Base-by-base conservation (phyloP, 2,329 filamentous ascomycete genomes). In the Pseudogymnoascus pannorum region DNA sequence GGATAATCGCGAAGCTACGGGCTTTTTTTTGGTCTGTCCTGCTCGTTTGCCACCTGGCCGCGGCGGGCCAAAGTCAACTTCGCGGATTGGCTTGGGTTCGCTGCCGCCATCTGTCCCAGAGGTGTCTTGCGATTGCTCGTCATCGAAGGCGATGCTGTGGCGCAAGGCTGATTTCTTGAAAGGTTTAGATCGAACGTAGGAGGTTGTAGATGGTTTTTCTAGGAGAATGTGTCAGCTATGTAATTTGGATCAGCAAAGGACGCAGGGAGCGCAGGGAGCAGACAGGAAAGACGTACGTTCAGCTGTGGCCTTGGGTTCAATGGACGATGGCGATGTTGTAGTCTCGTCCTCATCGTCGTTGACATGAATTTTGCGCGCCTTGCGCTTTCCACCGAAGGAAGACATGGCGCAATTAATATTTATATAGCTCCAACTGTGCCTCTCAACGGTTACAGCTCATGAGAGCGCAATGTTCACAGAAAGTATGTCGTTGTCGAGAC, bases 351-450 rank as follows among this genome's bases (percentile, higher is more conserved):
- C 85, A 11, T 87, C 84, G 48, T 91, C 88, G 42, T 84, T 79
- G 0, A 84, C 78, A 54, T 85, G 87, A 67, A 96, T 89, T 69
- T 92, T 88, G 66, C 89, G 87, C 54, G 89, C 86, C 68, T 94
- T 92, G 65, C 84, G 76, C 68, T 84, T 87, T 1, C 78, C 73
- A 3, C 76, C 77, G 62, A 87, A 86, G 12, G 67, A 62, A 7
- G 68, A 69, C 42, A 69, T 72, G 68, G 48, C 48, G 9, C 26
- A 54, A 54, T 12, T 5, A 54, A 54, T 7, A 11, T 5, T 31
- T 31, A 8, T 54, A 18, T 14, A 31, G n/a, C 8, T n/a, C 48
- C n/a, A 31, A 12, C 4, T 31, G 9, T 20, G 11, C 8, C 26
- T 12, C 48, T 31, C 16, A 20, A 31, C 3, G 20, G 9, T 20